These are phyloP conservation scores for Nicotiana tabacum DNA, from an alignment of 257 asterid species.

Conservation along the genomic window DNA sequence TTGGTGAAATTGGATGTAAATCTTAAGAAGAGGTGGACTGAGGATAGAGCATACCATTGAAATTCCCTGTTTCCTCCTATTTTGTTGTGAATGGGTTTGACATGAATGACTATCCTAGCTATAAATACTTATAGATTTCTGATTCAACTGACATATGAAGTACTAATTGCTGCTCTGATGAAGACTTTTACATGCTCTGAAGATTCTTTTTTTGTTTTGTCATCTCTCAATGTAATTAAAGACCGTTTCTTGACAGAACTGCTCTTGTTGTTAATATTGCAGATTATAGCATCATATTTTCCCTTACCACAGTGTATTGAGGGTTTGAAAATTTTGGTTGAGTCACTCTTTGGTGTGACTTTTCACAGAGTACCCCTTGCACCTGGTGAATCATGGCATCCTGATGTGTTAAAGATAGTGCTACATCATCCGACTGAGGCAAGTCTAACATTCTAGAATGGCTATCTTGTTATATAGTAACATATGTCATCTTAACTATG, in stretches of 20 bases:
- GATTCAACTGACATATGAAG: neutral
- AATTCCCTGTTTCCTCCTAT: neutral
- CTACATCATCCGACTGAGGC: conserved; percentile 91
- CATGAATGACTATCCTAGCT: neutral
- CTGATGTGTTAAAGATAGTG: conserved; percentile 82
- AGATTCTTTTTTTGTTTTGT: neutral
- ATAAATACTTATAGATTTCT: neutral
- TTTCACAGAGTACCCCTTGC: conserved; percentile 55
- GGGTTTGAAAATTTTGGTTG: conserved; percentile 77
- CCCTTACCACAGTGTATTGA: conserved; percentile 73
- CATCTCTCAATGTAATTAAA: neutral
- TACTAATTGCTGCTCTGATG: neutral
- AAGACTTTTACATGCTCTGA: neutral
- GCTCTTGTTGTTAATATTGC: conserved; percentile 14
- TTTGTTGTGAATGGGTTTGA: neutral
- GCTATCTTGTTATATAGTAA: neutral
- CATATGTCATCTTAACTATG: neutral
- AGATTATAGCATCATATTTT: conserved; percentile 78
- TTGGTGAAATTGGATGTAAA: neutral
- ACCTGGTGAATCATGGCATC: conserved; percentile 99
- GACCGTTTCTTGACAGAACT: neutral
- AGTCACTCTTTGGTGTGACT: conserved; percentile 80
- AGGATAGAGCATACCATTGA: neutral
- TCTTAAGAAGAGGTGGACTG: neutral
- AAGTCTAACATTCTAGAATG: conserved; percentile 9